Evolutionary conservation across 2,329 filamentous ascomycete genomes (phyloP).

Genomic region (Alternaria novae-zelandiae): DNA sequence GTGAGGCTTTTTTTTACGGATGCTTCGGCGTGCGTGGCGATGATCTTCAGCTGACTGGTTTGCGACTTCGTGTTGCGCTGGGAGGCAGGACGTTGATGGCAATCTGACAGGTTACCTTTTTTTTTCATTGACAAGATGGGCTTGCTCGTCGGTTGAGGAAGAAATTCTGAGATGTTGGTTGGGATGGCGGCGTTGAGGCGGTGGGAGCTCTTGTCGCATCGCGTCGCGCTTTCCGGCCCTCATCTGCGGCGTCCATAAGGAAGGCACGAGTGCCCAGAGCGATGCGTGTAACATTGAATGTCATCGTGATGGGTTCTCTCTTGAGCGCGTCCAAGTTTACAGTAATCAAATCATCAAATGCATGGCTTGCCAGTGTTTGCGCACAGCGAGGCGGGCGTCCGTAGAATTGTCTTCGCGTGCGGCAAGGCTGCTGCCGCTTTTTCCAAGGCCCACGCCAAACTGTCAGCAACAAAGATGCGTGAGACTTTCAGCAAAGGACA

Average conservation of each 20-base stretch:
- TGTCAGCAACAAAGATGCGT: too few relatives aligned
- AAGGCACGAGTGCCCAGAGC: too few relatives aligned
- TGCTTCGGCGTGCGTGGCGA: constrained; percentile 87
- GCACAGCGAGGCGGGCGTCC: too few relatives aligned
- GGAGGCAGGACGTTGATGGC: constrained; percentile 79
- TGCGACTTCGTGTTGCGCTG: constrained; percentile 77
- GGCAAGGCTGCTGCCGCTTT: too few relatives aligned
- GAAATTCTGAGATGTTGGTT: constrained; percentile 16
- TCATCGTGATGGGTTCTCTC: rapidly evolving
- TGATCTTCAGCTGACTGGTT: constrained; percentile 83
- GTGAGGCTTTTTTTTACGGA: constrained; percentile 71
- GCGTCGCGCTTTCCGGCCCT: not conserved
- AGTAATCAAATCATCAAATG: rapidly evolving
- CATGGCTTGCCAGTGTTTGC: too few relatives aligned
- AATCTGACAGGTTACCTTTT: constrained; percentile 76
- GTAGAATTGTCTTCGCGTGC: too few relatives aligned
- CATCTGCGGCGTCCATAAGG: too few relatives aligned
- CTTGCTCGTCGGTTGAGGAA: constrained; percentile 42
- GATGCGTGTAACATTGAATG: too few relatives aligned
- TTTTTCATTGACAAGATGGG: constrained; percentile 44
- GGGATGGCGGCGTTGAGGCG: not conserved
- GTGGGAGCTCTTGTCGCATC: not conserved
- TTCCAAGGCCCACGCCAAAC: too few relatives aligned
- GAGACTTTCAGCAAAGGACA: too few relatives aligned
- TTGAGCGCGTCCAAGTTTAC: too few relatives aligned